A percentile compares a stretch with the other conserved stretches of the same genome.
Evolutionary conservation across 2,329 filamentous ascomycete species (phyloP).

Genomic region (Pseudogymnoascus sp.): DNA sequence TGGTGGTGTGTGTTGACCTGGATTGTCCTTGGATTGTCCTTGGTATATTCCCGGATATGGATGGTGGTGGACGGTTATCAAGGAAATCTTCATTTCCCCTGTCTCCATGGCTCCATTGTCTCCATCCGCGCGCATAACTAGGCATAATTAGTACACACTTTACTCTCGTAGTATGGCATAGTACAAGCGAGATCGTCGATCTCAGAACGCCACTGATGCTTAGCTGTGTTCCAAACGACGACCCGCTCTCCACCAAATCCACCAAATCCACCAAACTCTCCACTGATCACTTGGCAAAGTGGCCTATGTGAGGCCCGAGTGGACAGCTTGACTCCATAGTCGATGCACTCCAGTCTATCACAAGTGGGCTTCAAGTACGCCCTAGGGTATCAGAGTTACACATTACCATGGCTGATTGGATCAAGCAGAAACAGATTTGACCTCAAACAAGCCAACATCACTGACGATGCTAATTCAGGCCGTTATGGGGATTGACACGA

Average conservation of each 20-base stretch:
- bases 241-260: background rate
- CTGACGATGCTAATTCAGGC: conserved; percentile 6
- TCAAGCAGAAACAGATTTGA: background rate
- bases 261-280: background rate
- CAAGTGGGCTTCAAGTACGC: background rate
- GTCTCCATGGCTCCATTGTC: conserved; percentile 1
- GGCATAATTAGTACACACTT: background rate
- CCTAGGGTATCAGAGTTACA: conserved; percentile 7
- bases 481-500: background rate
- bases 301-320: background rate
- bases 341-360: too few relatives aligned
- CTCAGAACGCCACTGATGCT: background rate
- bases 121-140: background rate
- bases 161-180: background rate
- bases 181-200: background rate
- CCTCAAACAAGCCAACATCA: conserved; percentile 3
- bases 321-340: background rate
- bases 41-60: background rate
- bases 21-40: background rate
- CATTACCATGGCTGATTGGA: background rate
- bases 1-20: background rate
- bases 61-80: background rate
- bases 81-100: conserved; percentile 7
- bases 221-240: conserved; percentile 1
- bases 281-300: background rate